Evolutionary conservation across 495 filamentous ascomycete genomes (phyloP), one percentile per base, ranked within the genome.

Genomic region (Neurospora pannonica): DNA sequence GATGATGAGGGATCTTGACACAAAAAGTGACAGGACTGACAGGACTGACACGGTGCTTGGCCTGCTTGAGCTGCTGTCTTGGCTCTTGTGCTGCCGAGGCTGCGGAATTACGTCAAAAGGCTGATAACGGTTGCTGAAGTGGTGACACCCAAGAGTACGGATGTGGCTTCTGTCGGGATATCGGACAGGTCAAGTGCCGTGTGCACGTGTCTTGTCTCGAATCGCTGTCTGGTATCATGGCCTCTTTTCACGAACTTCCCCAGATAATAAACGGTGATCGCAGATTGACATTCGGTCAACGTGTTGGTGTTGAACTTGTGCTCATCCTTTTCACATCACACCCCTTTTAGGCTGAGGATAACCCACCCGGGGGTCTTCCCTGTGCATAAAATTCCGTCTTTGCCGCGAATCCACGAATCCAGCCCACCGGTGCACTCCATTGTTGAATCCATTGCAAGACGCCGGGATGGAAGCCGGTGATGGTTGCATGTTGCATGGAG

Each of bases 101-200:
- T 62, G 73, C 73, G 40, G 19, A 38, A 71, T 74, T 71, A 74
- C 73, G 70, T 71, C 73, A 74, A 54, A 28, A 70, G 71, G 21
- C 62, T 48, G 11, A 28, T 34, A 36, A 67, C 15, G 54, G 24
- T 31, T 31, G 54, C 54, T 67, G 54, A 67, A 67, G 54, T 67
- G 54, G 54, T 34, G 54, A 31, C 24, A 31, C 24, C 42, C 46
- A 28, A 54, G 48, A 28, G 11, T 28, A 5, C 48, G 48, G 48
- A 13, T 54, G 46, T 54, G 46, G 46, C 21, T 54, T 54, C 15
- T 8, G 42, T 46, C 2, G 8, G 19, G 40, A 42, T 39, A 38
- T 38, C 37, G 37, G 11, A 40, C 13, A 15, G 38, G 19, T 11
- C 46, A 13, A 54, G 21, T 13, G 46, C 48, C 28, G 15, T 34